Evolutionary conservation across 305 asterid species (phyloP).

Genomic region (Withania somnifera): DNA sequence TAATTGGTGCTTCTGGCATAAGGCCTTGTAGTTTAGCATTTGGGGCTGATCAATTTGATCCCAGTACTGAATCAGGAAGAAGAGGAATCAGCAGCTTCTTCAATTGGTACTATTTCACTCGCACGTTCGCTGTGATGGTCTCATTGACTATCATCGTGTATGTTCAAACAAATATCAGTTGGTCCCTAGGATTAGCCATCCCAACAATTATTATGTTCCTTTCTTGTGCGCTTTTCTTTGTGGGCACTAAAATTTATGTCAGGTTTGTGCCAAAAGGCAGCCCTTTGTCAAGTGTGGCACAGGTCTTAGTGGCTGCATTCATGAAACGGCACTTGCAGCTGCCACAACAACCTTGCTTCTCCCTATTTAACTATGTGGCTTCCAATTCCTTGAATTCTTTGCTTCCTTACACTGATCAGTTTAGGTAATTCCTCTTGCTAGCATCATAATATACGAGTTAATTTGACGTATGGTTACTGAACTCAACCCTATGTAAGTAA

Average conservation of each 20-base stretch:
- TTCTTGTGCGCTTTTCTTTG: constrained; percentile 36
- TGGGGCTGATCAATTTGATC: constrained; percentile 70
- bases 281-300: constrained; percentile 40
- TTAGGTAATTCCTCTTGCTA: constrained; percentile 22
- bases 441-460: neutral
- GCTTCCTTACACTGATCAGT: constrained; percentile 34
- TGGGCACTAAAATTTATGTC: constrained; percentile 47
- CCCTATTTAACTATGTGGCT: constrained; percentile 29
- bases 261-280: constrained; percentile 46
- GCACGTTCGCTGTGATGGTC: constrained; percentile 59
- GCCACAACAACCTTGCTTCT: constrained; percentile 28
- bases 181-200: constrained; percentile 55
- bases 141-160: constrained; percentile 48
- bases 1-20: constrained; percentile 59
- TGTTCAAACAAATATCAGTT: constrained; percentile 39
- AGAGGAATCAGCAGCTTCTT: constrained; percentile 52
- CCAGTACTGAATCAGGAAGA: constrained; percentile 45
- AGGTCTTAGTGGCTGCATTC: constrained; percentile 35
- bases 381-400: constrained; percentile 34
- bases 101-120: constrained; percentile 69
- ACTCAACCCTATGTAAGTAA: neutral
- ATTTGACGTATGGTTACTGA: neutral
- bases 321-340: constrained; percentile 37
- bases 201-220: constrained; percentile 50
- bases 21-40: constrained; percentile 71